Base-by-base conservation (phyloP, 345 rosid species). In the Gynandropsis gynandra region DNA sequence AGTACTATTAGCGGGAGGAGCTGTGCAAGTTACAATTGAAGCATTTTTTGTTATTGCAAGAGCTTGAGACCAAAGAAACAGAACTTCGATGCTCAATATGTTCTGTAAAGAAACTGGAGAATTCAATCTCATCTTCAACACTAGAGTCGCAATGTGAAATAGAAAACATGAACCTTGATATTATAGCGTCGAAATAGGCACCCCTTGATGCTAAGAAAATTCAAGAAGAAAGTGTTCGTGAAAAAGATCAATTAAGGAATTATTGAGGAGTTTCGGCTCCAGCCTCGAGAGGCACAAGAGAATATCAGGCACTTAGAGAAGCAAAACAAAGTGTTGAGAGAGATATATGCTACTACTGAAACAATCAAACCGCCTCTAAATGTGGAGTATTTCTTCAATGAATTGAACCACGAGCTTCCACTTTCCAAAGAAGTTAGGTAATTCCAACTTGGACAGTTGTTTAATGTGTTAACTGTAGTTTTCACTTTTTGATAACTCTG, bases 81-180 rank as follows among this genome's bases (percentile, higher is more conserved):
- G 85, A 83, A 64, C 61, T 83, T 62, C 76, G 54, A 47, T 52
- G 61, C 5, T 81, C 85, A 27, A 51, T 63, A 57, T 62, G 61
- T 45, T 65, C 61, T 56, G 61, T 72, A 32, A 75, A 77, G 76
- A 83, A 80, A 67, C 76, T 86, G 50, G 88, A 86, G 75, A 76
- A 81, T 52, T 74, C 81, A 5, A 42, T 74, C 54, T 74, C 84
- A 56, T 73, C 69, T 39, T 54, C 65, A 32, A 65, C 77, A 32
- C 59, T 83, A 41, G 84, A 77, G 52, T 82, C 82, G 0, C 92
- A 82, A 57, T 80, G 84, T 65, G 92, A 83, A 63, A 79, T 80
- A 57, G 92, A 79, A 69, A 79, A 84, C 58, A 63, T 83, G 80
- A 82, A 72, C 74, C 87, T 90, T 33, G 92, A 86, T 54, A 47